Conservation (phyloP, 306 rosid species). For the Carpinus viminea region DNA sequence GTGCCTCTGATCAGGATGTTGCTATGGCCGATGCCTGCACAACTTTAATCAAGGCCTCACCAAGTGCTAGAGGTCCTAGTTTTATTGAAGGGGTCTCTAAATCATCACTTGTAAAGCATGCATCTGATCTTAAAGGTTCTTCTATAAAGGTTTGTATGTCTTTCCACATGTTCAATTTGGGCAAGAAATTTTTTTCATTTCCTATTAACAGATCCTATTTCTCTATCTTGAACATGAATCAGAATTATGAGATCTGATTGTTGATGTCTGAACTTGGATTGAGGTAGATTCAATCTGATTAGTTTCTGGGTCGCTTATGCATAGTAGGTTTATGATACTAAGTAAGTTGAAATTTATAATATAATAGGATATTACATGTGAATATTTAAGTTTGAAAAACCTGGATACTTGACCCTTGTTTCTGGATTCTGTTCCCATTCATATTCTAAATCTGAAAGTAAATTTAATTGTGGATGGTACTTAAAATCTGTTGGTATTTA, state of each 20-base stretch:
- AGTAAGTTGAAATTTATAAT: neutral
- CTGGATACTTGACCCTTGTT: neutral
- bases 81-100: constrained; percentile 93
- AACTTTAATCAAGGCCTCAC: constrained; percentile 54
- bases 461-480: neutral
- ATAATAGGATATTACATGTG: neutral
- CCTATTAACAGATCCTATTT: neutral
- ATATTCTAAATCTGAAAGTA: neutral
- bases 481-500: neutral
- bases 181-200: neutral
- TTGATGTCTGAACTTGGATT: neutral
- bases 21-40: too few species aligned
- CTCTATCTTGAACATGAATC: neutral
- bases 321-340: neutral
- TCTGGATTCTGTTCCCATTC: neutral
- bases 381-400: neutral
- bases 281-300: neutral
- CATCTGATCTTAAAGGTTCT: constrained; percentile 87
- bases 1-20: too few species aligned
- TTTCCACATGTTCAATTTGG: constrained; percentile 7
- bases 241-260: neutral
- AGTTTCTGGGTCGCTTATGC: neutral
- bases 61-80: constrained; percentile 69
- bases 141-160: constrained; percentile 77
- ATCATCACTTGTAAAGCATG: constrained; percentile 81